phyloP scores from a whole-genome alignment of 23 red algal genomes.

The Gracilaria caudata region DNA sequence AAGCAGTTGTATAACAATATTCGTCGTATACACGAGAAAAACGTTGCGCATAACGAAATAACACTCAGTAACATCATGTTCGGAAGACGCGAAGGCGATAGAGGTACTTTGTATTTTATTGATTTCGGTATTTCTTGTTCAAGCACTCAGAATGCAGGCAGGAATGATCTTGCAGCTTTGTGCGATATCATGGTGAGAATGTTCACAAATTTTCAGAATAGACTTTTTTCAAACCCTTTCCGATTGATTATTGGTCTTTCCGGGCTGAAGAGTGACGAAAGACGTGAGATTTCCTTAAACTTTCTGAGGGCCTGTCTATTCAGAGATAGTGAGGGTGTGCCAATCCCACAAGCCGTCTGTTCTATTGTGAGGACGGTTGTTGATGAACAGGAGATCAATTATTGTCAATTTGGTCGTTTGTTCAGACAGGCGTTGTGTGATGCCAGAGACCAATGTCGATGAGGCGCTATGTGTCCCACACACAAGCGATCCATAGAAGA shows the following conservation, averaged over 20 bases:
- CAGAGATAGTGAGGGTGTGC: background rate
- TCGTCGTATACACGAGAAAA: conserved; percentile 1
- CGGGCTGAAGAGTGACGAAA: background rate
- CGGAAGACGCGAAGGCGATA: background rate
- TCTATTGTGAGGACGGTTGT: background rate
- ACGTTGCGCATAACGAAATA: background rate
- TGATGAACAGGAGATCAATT: background rate
- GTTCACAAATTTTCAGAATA: background rate
- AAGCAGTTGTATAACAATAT: background rate
- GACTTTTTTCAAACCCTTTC: background rate
- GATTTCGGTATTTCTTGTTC: background rate
- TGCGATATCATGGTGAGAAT: background rate
- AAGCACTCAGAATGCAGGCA: background rate
- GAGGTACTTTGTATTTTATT: background rate
- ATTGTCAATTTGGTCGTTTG: background rate
- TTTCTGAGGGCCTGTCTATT: background rate
- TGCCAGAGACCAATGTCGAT: too few species aligned
- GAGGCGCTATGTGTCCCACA: too few species aligned
- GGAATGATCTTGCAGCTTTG: background rate
- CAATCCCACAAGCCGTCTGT: background rate
- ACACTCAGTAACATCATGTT: background rate
- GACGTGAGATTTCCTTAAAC: background rate
- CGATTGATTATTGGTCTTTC: background rate
- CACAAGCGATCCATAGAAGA: too few species aligned
- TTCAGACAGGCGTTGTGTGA: background rate